Conservation (phyloP, 768 basidiomycete genomes). For the Cytidiella melzeri region DNA sequence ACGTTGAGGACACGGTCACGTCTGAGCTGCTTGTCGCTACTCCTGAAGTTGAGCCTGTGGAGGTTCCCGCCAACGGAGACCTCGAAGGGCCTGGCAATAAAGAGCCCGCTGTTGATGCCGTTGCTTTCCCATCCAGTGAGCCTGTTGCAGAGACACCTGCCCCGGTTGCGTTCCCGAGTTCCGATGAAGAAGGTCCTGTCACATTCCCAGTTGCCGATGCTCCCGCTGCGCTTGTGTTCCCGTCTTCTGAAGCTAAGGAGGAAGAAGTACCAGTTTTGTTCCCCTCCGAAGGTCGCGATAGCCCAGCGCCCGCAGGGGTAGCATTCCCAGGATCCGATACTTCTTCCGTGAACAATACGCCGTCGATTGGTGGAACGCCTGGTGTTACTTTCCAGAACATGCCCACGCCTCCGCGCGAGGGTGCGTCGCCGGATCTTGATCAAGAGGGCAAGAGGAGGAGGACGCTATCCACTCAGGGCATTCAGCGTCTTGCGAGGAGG, state of each 20-base stretch:
- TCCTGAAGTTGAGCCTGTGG: constrained; percentile 10
- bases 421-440: constrained; percentile 62
- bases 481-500: constrained; percentile 71
- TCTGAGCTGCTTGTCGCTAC: constrained; percentile 8
- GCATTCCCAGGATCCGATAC: constrained; percentile 26
- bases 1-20: constrained; percentile 5
- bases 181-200: constrained; percentile 22
- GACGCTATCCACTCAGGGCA: constrained; percentile 73
- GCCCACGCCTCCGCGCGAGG: constrained; percentile 54
- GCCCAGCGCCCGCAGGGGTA: constrained; percentile 19
- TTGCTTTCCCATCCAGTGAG: constrained; percentile 11
- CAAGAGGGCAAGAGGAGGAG: constrained; percentile 74
- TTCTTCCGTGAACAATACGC: constrained; percentile 2
- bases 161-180: constrained; percentile 19
- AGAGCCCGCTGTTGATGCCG: constrained; percentile 8
- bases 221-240: constrained; percentile 27
- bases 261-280: constrained; percentile 26
- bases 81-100: constrained; percentile 3
- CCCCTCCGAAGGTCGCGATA: constrained; percentile 26
- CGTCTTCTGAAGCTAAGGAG: constrained; percentile 25
- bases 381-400: constrained; percentile 66
- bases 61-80: constrained; percentile 8
- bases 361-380: constrained; percentile 20
- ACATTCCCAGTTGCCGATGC: constrained; percentile 14
- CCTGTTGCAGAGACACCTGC: constrained; percentile 14